Evolutionary conservation across 2,329 filamentous ascomycete genomes (phyloP), one percentile per base, ranked within the genome.

Genomic region (Bipolaris gigantea): DNA sequence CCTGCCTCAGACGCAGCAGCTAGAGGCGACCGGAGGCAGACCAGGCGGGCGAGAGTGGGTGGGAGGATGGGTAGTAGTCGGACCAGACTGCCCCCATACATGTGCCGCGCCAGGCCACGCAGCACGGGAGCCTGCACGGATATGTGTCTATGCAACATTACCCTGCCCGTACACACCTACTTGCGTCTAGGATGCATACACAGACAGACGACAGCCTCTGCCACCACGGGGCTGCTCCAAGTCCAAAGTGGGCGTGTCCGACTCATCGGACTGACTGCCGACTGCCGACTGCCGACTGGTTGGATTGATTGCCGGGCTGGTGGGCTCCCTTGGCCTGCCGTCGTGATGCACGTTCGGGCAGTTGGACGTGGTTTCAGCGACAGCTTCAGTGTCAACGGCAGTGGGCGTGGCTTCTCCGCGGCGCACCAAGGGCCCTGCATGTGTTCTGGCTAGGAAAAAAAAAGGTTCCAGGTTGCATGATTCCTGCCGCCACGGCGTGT

Each of bases 101-200:
- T 58, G 44, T 59, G 19, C 57, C 52, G 55, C 52, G 15, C 50
- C 43, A 45, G 48, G 36, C 47, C 41, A 53, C n/a, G n/a, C n/a
- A n/a, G n/a, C n/a, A n/a, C 38, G 51, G 19, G 30, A 38, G 34
- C 3, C 48, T 42, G 34, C 49, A 53, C 45, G 50, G 34, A 35
- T 50, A 2, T 15, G 36, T n/a, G 4, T 15, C 15, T 16, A 35
- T 16, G 33, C 16, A 16, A 35, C 7, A 16, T 16, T 16, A 16
- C 33, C 10, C 27, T 30, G 13, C 27, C 7, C 27, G 27, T 30
- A 30, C 27, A 30, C 13, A 11, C 27, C 1, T 30, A 5, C 27
- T 11, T 30, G 13, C 27, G 10, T 30, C 27, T 30, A 30, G 27
- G 4, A 30, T 30, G 27, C 27, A 30, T 30, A 13, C 13, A 30